Evolutionary conservation across 2,329 filamentous ascomycete species (phyloP), one percentile per base, ranked within the genome.

Genomic region (Sarocladium brachiariae): DNA sequence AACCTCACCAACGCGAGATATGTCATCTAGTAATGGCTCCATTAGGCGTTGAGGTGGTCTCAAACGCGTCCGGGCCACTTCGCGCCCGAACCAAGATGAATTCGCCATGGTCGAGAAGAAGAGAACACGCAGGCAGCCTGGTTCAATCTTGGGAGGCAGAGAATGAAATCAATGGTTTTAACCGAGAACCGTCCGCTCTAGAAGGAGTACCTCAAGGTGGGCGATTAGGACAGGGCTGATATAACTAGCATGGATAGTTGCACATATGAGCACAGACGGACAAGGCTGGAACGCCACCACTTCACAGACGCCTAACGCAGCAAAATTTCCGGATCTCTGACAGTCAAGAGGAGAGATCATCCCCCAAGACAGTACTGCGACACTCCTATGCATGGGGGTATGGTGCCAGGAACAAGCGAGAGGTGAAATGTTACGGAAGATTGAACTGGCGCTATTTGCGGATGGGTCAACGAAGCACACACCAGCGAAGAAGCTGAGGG

Each of bases 201-300:
- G 16, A 43, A 43, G n/a, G 39, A 25, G 37, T 5, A 19, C 37
- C 37, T 19, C 8, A 23, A 25, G 16, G 39, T 4, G n/a, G 21
- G 39, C n/a, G n/a, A n/a, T 43, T 14, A 43, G 21, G 23, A 43
- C 39, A 43, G 23, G 39, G 39, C 39, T 43, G 39, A 43, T 43
- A 43, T 43, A 24, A 43, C 23, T 21, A 10, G 39, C 27, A 30
- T 30, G 13, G 39, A 23, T 16, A 10, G 39, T 43, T 27, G 39
- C 39, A 27, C 16, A n/a, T n/a, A n/a, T n/a, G 39, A n/a, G 23
- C 39, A 43, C 39, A 16, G 39, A 43, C 3, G 27, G 7, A 7
- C 13, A 23, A 27, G 7, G 39, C 8, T 25, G 39, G 39, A n/a
- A 43, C 23, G 23, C 39, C 39, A 43, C n/a, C 23, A 13, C 13